Percentiles rank a stretch among this genome's conserved stretches.
Evolutionary conservation across 495 filamentous ascomycete genomes (phyloP).

Genomic region (Astrocystis sublimbata): DNA sequence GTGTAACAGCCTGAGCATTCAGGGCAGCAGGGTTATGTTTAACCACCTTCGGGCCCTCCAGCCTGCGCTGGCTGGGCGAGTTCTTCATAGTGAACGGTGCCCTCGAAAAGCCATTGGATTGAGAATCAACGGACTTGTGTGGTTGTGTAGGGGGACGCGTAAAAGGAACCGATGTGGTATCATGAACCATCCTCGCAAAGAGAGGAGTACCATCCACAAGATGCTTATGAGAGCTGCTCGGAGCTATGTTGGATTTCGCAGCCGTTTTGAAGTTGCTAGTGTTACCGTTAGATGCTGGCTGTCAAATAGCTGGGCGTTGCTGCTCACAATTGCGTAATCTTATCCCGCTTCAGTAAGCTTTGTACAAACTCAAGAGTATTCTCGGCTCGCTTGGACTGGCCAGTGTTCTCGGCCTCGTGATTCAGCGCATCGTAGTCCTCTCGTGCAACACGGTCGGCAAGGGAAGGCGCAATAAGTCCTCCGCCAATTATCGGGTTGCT

Average conservation of each 20-base stretch:
- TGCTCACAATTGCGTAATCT: constrained; percentile 72
- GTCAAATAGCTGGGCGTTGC: not conserved
- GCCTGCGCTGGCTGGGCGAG: constrained; percentile 26
- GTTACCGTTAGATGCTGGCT: constrained; percentile 20
- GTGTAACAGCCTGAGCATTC: constrained; percentile 29
- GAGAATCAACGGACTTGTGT: constrained; percentile 25
- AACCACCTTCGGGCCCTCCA: constrained; percentile 25
- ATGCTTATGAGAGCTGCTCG: constrained; percentile 20
- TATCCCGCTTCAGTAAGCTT: constrained; percentile 64
- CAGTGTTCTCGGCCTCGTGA: constrained; percentile 45
- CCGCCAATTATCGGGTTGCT: constrained; percentile 64
- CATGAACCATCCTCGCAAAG: constrained; percentile 48
- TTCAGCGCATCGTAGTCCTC: constrained; percentile 53
- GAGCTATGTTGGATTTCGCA: constrained; percentile 24
- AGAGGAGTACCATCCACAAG: constrained; percentile 40
- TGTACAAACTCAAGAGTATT: constrained; percentile 65
- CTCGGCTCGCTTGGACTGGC: constrained; percentile 43
- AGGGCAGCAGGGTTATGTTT: constrained; percentile 29
- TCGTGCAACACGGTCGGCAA: constrained; percentile 45
- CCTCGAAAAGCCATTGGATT: constrained; percentile 21
- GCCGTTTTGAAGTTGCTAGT: constrained; percentile 69
- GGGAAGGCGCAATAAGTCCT: constrained; percentile 48
- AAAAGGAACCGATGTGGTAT: constrained; percentile 41
- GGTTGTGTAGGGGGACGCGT: constrained; percentile 35
- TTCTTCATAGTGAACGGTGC: constrained; percentile 24